These are phyloP conservation scores for Lichtheimia hyalospora DNA, from an alignment of 371 early-diverging fungal species.

Conservation along the genomic window DNA sequence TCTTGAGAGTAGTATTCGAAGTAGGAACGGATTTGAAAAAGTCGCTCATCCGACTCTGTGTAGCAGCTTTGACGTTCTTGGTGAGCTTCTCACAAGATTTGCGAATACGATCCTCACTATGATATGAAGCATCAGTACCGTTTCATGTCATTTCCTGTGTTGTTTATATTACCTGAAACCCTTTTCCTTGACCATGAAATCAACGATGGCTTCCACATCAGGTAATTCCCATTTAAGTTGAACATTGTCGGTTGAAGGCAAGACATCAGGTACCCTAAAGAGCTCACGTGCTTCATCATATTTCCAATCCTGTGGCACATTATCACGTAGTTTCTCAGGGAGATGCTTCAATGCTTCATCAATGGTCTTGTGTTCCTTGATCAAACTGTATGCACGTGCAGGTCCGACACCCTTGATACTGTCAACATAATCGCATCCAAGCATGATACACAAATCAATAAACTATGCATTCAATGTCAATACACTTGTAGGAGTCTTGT, in stretches of 20 bases:
- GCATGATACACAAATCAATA: slow-evolving; percentile 98
- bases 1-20: neutral
- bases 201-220: slow-evolving; percentile 87
- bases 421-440: slow-evolving; percentile 99
- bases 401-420: slow-evolving; percentile 98
- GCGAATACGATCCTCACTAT: slow-evolving; percentile 90
- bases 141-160: neutral
- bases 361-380: slow-evolving; percentile 87
- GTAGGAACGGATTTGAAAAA: slow-evolving; percentile 69
- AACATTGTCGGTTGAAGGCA: slow-evolving; percentile 56
- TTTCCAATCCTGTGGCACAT: slow-evolving; percentile 88
- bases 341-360: slow-evolving; percentile 84
- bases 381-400: slow-evolving; percentile 84
- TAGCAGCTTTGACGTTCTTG: slow-evolving; percentile 72
- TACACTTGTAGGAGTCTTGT: neutral
- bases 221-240: slow-evolving; percentile 89
- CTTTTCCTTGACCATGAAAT: slow-evolving; percentile 94
- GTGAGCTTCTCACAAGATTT: slow-evolving; percentile 81
- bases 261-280: slow-evolving; percentile 84
- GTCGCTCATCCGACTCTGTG: slow-evolving; percentile 89
- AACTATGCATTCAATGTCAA: slow-evolving; percentile 64
- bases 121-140: no score
- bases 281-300: slow-evolving; percentile 91
- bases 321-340: slow-evolving; percentile 69
- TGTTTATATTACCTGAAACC: slow-evolving; percentile 75